Conservation (phyloP, 495 filamentous ascomycete species). For the Xylaria castorea region DNA sequence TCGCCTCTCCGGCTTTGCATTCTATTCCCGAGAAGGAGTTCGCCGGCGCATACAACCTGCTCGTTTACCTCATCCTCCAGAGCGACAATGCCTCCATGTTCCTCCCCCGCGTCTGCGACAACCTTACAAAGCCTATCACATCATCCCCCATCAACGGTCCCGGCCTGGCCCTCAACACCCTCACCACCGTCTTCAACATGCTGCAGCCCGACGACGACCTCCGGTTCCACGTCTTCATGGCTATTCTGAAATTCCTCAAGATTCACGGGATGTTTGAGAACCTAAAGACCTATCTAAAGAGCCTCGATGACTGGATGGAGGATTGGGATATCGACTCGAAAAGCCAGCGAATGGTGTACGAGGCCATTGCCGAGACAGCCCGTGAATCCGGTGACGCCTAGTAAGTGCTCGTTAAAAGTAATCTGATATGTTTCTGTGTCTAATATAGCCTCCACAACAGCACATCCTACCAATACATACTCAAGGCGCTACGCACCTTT, state of each 20-base stretch:
- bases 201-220: slow-evolving; percentile 74
- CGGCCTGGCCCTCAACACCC: slow-evolving; percentile 81
- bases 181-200: slow-evolving; percentile 97
- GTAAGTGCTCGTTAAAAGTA: slow-evolving; percentile 46
- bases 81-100: slow-evolving; percentile 81
- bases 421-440: slow-evolving; percentile 1
- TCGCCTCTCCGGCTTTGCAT: slow-evolving; percentile 73
- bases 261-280: slow-evolving; percentile 75
- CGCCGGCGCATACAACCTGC: slow-evolving; percentile 91
- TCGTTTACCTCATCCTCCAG: slow-evolving; percentile 89
- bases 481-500: slow-evolving; percentile 84
- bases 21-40: slow-evolving; percentile 93
- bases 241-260: slow-evolving; percentile 81
- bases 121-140: slow-evolving; percentile 84
- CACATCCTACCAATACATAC: slow-evolving; percentile 78
- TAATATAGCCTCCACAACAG: slow-evolving; percentile 43
- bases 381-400: slow-evolving; percentile 76
- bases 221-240: slow-evolving; percentile 87
- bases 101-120: slow-evolving; percentile 83
- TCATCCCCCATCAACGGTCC: slow-evolving; percentile 85
- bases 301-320: slow-evolving; percentile 79
- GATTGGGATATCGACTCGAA: slow-evolving; percentile 84
- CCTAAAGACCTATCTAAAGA: slow-evolving; percentile 77
- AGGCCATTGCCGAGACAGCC: slow-evolving; percentile 79
- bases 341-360: slow-evolving; percentile 79